phyloP scores from a whole-genome alignment of 345 rosid genomes.

The Lenwebbia sp. region DNA sequence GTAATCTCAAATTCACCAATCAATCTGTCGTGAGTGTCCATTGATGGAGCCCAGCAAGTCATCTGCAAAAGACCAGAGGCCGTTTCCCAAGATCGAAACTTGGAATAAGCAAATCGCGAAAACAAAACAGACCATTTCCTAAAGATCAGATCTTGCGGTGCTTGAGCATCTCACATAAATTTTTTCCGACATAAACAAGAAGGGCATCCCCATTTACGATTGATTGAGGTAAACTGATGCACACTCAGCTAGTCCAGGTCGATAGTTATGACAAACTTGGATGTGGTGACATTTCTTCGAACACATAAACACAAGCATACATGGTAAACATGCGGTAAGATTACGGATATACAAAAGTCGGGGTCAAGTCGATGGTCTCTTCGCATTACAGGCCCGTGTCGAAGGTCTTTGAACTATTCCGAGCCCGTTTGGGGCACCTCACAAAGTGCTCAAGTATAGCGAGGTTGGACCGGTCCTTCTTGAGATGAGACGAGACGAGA shows the following conservation, averaged over 20 bases:
- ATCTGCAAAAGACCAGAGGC: not conserved
- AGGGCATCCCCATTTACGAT: not conserved
- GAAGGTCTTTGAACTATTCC: not conserved
- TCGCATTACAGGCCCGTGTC: not conserved
- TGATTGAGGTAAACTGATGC: not conserved
- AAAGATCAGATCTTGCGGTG: not conserved
- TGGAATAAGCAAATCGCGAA: not conserved
- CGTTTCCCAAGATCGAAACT: not conserved
- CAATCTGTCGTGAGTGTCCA: not conserved
- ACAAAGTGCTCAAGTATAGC: not conserved
- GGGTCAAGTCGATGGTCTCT: not conserved
- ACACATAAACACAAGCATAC: not conserved
- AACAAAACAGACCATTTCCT: not conserved
- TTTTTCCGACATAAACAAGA: not conserved
- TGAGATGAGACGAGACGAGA: fast-evolving
- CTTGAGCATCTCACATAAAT: not conserved
- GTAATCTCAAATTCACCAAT: not conserved
- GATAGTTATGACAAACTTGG: not conserved
- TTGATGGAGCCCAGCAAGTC: not conserved
- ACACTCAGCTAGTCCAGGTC: not conserved
- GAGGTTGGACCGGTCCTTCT: fast-evolving
- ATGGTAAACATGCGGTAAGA: not conserved
- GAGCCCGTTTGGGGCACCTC: not conserved
- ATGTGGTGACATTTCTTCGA: not conserved
- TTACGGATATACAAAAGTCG: not conserved